phyloP scores from a whole-genome alignment of 2,329 filamentous ascomycete species.

The Phyllosticta citriasiana region DNA sequence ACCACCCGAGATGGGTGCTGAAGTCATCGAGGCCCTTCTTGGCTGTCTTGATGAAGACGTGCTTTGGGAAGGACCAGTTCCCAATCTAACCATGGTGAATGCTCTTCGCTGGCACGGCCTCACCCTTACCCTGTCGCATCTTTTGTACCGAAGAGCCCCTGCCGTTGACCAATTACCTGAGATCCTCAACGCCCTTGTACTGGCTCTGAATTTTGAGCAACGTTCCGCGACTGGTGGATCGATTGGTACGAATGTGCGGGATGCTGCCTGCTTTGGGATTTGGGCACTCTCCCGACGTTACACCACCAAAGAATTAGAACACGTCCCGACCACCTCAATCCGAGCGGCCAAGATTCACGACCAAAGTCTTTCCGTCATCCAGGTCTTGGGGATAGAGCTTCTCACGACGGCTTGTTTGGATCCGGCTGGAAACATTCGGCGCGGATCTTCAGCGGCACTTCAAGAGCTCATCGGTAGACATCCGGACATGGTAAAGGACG shows the following conservation, averaged over 20 bases:
- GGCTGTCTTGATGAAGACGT: slow-evolving; percentile 56
- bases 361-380: slow-evolving; percentile 45
- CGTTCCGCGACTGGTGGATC: slow-evolving; percentile 75
- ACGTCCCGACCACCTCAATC: slow-evolving; percentile 40
- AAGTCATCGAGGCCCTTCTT: slow-evolving; percentile 80
- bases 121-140: slow-evolving; percentile 75
- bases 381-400: slow-evolving; percentile 71
- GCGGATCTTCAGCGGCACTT: slow-evolving; percentile 83
- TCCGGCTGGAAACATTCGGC: slow-evolving; percentile 82
- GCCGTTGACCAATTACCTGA: slow-evolving; percentile 59
- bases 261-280: slow-evolving; percentile 91
- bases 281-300: slow-evolving; percentile 90
- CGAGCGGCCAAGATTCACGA: slow-evolving; percentile 31
- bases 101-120: slow-evolving; percentile 85
- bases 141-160: slow-evolving; percentile 76
- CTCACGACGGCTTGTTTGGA: slow-evolving; percentile 77
- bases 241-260: slow-evolving; percentile 79
- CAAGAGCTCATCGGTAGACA: slow-evolving; percentile 92
- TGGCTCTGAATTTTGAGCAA: slow-evolving; percentile 82
- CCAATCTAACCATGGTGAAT: slow-evolving; percentile 66
- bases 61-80: slow-evolving; percentile 41
- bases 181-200: slow-evolving; percentile 66
- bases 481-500: slow-evolving; percentile 70
- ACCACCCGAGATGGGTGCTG: slow-evolving; percentile 66
- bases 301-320: slow-evolving; percentile 63